A percentile compares a stretch with the other conserved stretches of the same genome.
These are phyloP conservation scores for Tulasnella sp. DNA, from an alignment of 768 basidiomycete genomes.

Conservation along the genomic window DNA sequence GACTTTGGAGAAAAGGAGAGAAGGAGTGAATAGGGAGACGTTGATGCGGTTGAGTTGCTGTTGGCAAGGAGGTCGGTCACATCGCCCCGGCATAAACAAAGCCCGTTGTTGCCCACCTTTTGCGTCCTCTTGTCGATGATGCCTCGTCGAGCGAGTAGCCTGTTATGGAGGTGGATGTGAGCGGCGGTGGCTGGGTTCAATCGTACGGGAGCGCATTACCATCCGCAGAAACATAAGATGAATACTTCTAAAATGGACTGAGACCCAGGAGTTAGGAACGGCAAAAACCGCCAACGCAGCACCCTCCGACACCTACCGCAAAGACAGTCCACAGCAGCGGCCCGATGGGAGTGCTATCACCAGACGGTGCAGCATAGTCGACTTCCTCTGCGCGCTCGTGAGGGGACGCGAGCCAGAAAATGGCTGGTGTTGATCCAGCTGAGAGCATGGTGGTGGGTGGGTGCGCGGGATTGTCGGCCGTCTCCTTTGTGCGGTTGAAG, in stretches of 20 bases:
- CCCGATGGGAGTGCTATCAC: constrained; percentile 44
- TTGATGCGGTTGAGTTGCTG: constrained; percentile 82
- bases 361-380: constrained; percentile 8
- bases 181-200: neutral
- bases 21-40: constrained; percentile 86
- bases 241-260: constrained; percentile 91
- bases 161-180: neutral
- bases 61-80: neutral
- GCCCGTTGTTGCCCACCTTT: constrained; percentile 55
- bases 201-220: constrained; percentile 20
- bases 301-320: constrained; percentile 49
- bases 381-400: neutral
- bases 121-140: constrained; percentile 89
- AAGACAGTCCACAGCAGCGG: constrained; percentile 62
- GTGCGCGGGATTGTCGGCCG: neutral
- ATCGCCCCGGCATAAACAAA: no score
- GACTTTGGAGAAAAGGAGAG: constrained; percentile 90
- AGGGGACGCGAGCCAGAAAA: constrained; percentile 3
- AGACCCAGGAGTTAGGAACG: constrained; percentile 7
- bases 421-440: neutral
- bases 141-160: constrained; percentile 73
- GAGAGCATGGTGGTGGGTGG: constrained; percentile 11
- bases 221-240: constrained; percentile 80
- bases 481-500: neutral
- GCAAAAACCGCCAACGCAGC: constrained; percentile 27